Evolutionary conservation across 345 rosid genomes (phyloP).

Genomic region (Ceriops zippeliana): DNA sequence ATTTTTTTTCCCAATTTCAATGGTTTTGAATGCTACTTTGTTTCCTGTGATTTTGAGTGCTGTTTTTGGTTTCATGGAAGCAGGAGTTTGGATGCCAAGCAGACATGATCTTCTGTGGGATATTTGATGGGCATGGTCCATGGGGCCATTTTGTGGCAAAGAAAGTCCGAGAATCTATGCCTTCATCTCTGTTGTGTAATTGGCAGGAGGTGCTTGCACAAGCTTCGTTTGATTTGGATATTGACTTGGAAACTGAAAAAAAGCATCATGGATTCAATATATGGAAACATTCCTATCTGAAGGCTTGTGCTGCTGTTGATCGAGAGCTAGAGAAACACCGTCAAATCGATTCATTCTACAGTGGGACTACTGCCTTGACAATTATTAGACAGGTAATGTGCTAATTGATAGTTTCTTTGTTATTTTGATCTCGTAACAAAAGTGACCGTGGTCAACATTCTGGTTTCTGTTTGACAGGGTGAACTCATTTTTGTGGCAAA

Average conservation of each 20-base stretch:
- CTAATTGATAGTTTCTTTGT: no score
- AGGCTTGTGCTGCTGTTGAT: constrained; percentile 76
- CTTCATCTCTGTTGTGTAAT: constrained; percentile 54
- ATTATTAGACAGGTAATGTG: constrained; percentile 70
- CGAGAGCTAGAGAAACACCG: constrained; percentile 63
- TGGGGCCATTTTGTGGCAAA: constrained; percentile 96
- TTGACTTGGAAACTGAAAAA: constrained; percentile 52
- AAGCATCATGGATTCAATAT: constrained; percentile 44
- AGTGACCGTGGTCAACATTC: constrained; percentile 4
- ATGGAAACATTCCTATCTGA: constrained; percentile 79
- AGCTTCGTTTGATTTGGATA: constrained; percentile 40
- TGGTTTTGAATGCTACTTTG: background rate
- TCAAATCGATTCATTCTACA: constrained; percentile 65
- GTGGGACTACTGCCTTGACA: constrained; percentile 84
- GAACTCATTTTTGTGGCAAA: constrained; percentile 65
- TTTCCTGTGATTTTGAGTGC: background rate
- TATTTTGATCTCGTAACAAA: background rate
- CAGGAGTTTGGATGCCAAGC: constrained; percentile 84
- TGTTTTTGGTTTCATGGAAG: constrained; percentile 16
- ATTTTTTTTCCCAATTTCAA: background rate
- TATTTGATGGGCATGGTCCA: constrained; percentile 92
- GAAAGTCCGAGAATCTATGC: constrained; percentile 74
- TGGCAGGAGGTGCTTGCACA: constrained; percentile 82
- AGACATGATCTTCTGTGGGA: constrained; percentile 87
- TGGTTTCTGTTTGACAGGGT: constrained; percentile 43